Percentiles rank a stretch among this genome's conserved stretches.
These are phyloP conservation scores for Podaxis rugospora DNA, from an alignment of 768 basidiomycete genomes.

Conservation along the genomic window DNA sequence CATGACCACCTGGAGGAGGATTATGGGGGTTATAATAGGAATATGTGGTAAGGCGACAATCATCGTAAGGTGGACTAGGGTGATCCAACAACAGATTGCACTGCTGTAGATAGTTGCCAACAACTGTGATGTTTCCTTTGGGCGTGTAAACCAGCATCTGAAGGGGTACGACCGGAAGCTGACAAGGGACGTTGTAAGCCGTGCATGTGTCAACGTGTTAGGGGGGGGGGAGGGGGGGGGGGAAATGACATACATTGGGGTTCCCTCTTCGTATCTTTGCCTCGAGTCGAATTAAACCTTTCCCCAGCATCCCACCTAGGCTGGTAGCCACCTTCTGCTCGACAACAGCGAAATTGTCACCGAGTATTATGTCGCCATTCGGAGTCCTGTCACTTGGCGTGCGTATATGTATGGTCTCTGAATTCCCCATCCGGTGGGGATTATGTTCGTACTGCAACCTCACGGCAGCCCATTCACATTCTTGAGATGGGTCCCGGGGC, in stretches of 20 bases:
- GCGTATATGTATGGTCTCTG: conserved; percentile 76
- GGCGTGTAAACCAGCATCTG: conserved; percentile 91
- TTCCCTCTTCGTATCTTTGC: conserved; percentile 66
- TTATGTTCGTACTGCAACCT: conserved; percentile 69
- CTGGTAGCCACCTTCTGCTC: conserved; percentile 81
- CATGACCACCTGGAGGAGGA: conserved; percentile 67
- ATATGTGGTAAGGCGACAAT: conserved; percentile 52
- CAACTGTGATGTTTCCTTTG: conserved; percentile 84
- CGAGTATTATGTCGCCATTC: conserved; percentile 49
- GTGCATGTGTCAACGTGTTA: background rate
- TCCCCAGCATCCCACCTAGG: conserved; percentile 80
- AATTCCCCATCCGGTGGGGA: conserved; percentile 45
- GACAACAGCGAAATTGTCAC: conserved; percentile 77
- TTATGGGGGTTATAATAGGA: conserved; percentile 90
- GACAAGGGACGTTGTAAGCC: conserved; percentile 4
- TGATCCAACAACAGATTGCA: conserved; percentile 74
- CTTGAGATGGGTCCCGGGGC: conserved; percentile 36
- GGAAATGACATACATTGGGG: conserved; percentile 46
- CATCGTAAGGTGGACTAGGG: conserved; percentile 65
- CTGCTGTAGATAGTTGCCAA: conserved; percentile 71
- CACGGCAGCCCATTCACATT: conserved; percentile 65
- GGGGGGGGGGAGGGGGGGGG: background rate
- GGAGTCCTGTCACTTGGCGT: conserved; percentile 49
- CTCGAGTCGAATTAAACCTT: conserved; percentile 78
- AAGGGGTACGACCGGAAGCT: conserved; percentile 81